Conservation (phyloP, 2,329 filamentous ascomycete genomes). For the Fusarium sacchari region DNA sequence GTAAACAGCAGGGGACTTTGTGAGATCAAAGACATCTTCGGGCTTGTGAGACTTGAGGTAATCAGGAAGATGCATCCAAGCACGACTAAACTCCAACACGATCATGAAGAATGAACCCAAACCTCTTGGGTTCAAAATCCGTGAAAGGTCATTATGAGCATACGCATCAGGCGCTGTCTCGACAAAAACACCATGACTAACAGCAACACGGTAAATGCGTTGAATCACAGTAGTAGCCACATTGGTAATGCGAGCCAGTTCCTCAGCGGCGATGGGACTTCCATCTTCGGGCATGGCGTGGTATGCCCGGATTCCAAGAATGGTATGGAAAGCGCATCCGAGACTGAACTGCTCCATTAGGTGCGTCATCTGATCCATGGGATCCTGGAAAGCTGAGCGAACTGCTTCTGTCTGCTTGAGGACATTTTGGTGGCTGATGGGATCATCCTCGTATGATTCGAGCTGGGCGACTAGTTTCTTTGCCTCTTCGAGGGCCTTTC, state of each 20-base stretch:
- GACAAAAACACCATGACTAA: slow-evolving; percentile 45
- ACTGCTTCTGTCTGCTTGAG: slow-evolving; percentile 41
- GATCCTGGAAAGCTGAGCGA: slow-evolving; percentile 40
- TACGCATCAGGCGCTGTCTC: slow-evolving; percentile 46
- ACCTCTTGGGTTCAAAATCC: slow-evolving; percentile 40
- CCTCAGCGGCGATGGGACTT: slow-evolving; percentile 32
- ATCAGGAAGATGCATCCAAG: slow-evolving; percentile 41
- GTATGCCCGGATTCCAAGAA: slow-evolving; percentile 42
- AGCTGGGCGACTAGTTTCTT: slow-evolving; percentile 41
- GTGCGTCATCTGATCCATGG: slow-evolving; percentile 42
- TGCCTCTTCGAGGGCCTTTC: slow-evolving; percentile 43
- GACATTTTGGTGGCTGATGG: slow-evolving; percentile 34
- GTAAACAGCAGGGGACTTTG: slow-evolving; percentile 48
- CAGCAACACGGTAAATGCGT: slow-evolving; percentile 45
- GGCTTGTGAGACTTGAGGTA: slow-evolving; percentile 47
- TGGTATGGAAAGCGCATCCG: slow-evolving; percentile 41
- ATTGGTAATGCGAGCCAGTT: slow-evolving; percentile 40
- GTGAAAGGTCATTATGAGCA: slow-evolving; percentile 47
- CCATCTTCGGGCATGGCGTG: slow-evolving; percentile 42
- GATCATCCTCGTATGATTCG: slow-evolving; percentile 40
- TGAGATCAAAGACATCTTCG: slow-evolving; percentile 45
- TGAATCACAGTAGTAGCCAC: slow-evolving; percentile 46
- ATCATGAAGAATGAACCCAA: slow-evolving; percentile 48
- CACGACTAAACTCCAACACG: slow-evolving; percentile 46
- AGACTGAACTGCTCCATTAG: slow-evolving; percentile 39